Conservation (phyloP, 441 rosid species). For the Populus hybrid region DNA sequence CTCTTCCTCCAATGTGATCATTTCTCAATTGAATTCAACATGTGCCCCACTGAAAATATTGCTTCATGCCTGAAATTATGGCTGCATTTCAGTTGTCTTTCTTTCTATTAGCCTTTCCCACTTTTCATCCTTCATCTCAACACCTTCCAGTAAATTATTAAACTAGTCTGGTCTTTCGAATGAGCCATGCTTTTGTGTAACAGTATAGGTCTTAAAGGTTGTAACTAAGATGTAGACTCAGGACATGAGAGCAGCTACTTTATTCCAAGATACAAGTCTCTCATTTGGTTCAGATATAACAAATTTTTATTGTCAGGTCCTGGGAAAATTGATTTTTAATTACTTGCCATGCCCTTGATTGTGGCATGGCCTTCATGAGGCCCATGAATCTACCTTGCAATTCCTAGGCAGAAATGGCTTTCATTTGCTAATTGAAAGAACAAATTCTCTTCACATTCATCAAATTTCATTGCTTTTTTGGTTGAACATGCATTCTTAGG, state of each 20-base stretch:
- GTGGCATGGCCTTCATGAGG: constrained; percentile 10
- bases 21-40: neutral
- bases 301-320: neutral
- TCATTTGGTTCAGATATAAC: neutral
- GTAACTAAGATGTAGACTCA: neutral
- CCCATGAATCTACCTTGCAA: neutral
- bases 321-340: neutral
- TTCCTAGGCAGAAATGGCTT: neutral
- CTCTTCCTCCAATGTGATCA: neutral
- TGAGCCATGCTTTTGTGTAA: neutral
- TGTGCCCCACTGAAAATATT: neutral
- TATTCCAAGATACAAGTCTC: neutral
- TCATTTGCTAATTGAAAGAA: constrained; percentile 6
- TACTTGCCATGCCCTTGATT: neutral
- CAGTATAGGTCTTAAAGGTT: neutral
- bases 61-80: neutral
- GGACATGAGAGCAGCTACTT: neutral
- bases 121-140: neutral
- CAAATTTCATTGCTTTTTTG: neutral
- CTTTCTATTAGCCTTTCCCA: neutral
- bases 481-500: neutral
- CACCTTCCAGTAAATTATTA: neutral
- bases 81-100: neutral
- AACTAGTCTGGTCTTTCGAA: neutral
- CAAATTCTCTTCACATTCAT: neutral